Percentiles rank a stretch among this genome's conserved stretches.
Conservation (phyloP, 148 eudicot genomes). For the Salicornia ramosissima region DNA sequence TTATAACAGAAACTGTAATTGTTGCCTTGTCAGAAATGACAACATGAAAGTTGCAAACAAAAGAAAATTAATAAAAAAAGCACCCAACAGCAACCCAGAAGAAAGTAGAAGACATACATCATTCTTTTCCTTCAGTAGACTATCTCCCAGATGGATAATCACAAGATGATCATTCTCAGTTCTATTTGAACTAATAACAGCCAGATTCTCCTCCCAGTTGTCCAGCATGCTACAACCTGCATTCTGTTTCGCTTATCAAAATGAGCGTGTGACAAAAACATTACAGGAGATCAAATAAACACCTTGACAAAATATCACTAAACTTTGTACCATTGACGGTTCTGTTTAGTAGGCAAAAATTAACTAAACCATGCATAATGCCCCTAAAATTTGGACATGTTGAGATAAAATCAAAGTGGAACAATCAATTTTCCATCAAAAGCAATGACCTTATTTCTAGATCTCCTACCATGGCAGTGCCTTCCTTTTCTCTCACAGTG, state of each 20-base stretch:
- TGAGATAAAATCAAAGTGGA: not conserved
- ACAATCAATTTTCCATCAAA: too few relatives aligned
- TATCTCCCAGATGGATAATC: slow-evolving; percentile 91
- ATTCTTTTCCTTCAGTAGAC: slow-evolving; percentile 82
- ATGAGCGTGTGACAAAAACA: slow-evolving; percentile 12
- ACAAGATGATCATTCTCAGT: slow-evolving; percentile 94
- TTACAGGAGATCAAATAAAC: not conserved
- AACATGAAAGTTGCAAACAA: not conserved
- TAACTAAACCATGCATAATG: not conserved
- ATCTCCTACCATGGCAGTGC: too few relatives aligned
- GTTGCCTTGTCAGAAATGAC: not conserved
- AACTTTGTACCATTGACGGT: not conserved
- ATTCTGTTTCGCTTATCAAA: slow-evolving; percentile 33
- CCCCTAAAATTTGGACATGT: not conserved
- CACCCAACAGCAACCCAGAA: slow-evolving; percentile 4
- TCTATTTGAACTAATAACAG: slow-evolving; percentile 88
- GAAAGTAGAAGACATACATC: slow-evolving; percentile 50
- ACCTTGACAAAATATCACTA: not conserved
- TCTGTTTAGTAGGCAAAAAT: not conserved
- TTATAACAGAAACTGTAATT: not conserved
- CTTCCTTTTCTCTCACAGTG: too few relatives aligned
- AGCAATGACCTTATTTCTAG: too few relatives aligned
- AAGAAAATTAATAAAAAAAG: slow-evolving; percentile 1
- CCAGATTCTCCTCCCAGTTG: slow-evolving; percentile 95
- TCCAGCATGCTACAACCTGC: slow-evolving; percentile 69